Base-by-base conservation (phyloP, 441 rosid species). In the Biscutella auriculata region DNA sequence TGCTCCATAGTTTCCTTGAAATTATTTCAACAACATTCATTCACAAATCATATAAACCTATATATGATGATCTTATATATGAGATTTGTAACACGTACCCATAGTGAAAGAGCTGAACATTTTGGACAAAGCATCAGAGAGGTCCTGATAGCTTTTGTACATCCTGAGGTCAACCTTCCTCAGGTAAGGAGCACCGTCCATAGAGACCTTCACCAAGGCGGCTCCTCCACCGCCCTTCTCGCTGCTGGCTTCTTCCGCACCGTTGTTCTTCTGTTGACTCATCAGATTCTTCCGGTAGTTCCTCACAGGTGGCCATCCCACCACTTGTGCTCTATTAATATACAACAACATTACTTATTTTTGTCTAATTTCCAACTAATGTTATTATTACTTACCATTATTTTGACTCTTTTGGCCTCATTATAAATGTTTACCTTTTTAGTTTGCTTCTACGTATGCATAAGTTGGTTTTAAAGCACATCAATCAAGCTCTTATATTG, bases 231-330 rank as follows among this genome's bases (percentile, higher is more conserved):
- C 64, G 74, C 76, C 36, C 42, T 60, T 66, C 61, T 82, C 72
- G 6, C 58, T 60, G 62, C 56, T 53, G 49, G 72, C 80, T 30
- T 58, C 63, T 45, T 74, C 92, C 48, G 69, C 73, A 1, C 61
- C 61, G 36, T 55, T 67, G 52, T 52, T 79, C 73, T 82, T 87
- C 59, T 91, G 83, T 32, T 64, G 65, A 44, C 84, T 77, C 87
- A 87, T 82, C 16, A 81, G 61, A 76, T 91, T 91, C 87, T 84
- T 91, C 75, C 98, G 62, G 77, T 81, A 91, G 16, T 87, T 79
- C 62, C 98, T 73, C 70, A 91, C 96, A 11, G 98, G 98, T 48
- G 98, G 98, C 98, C 98, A 91, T 42, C 98, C 98, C 63, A 91
- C 90, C 6, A 91, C 95, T 70, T 91, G 96, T n/a, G 87, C 81